These are phyloP conservation scores for Gnaphalium uliginosum DNA, from an alignment of 129 eudicot genomes.

Conservation along the genomic window DNA sequence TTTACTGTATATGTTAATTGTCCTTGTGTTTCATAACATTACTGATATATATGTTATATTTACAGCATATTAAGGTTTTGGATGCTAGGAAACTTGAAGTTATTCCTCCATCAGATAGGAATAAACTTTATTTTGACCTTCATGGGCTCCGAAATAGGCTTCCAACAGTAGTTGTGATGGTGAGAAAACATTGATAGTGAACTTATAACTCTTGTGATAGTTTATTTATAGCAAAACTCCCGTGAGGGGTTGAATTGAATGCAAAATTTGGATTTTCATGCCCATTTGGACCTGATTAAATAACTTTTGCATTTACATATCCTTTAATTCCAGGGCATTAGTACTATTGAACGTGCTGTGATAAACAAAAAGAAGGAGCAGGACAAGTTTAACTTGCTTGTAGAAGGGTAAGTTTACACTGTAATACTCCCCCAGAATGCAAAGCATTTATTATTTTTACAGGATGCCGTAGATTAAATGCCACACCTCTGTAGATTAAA, in stretches of 20 bases:
- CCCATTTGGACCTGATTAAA: slow-evolving; percentile 11
- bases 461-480: background rate
- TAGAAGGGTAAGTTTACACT: slow-evolving; percentile 73
- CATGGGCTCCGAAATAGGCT: slow-evolving; percentile 66
- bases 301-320: background rate
- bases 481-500: background rate
- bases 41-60: slow-evolving; percentile 23
- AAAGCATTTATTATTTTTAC: background rate
- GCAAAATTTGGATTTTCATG: background rate
- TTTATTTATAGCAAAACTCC: background rate
- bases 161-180: slow-evolving; percentile 81
- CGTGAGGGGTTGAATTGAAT: background rate
- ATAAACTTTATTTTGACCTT: slow-evolving; percentile 66
- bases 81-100: slow-evolving; percentile 68
- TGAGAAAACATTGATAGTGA: slow-evolving; percentile 27
- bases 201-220: background rate
- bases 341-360: slow-evolving; percentile 80
- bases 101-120: slow-evolving; percentile 48
- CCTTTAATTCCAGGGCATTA: slow-evolving; percentile 92
- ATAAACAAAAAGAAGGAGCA: slow-evolving; percentile 45
- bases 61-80: slow-evolving; percentile 69
- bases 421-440: background rate
- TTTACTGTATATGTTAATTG: slow-evolving; percentile 12
- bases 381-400: slow-evolving; percentile 57
- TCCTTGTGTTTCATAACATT: background rate